Conservation (phyloP, 208 protist species). For the Acanthamoeba divionensis region DNA sequence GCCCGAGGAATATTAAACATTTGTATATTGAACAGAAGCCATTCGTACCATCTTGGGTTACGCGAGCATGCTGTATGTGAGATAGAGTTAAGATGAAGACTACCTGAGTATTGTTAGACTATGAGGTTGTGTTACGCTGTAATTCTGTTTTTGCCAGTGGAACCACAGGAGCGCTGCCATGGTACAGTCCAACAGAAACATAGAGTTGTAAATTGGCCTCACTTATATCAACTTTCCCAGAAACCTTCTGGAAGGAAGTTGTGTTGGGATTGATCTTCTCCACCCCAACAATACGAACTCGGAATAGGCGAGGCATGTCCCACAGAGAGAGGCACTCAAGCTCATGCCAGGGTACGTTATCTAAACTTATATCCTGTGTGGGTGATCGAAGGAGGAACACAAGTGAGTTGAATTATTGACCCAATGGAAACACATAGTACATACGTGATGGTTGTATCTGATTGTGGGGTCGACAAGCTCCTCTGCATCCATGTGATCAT, state of each 20-base stretch:
- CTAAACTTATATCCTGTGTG: neutral
- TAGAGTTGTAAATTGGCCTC: neutral
- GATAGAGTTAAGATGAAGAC: neutral
- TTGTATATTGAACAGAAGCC: conserved; percentile 7
- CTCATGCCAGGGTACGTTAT: neutral
- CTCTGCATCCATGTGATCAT: conserved; percentile 32
- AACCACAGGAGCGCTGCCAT: neutral
- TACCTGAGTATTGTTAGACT: neutral
- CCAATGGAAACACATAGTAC: neutral
- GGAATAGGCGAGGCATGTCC: conserved; percentile 3
- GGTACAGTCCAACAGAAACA: neutral
- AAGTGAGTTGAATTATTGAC: neutral
- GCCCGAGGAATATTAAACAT: conserved; percentile 5
- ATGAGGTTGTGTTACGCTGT: neutral
- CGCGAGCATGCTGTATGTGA: neutral
- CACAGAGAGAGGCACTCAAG: conserved; percentile 12
- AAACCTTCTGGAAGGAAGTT: conserved; percentile 41
- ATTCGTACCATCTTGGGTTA: conserved; percentile 33
- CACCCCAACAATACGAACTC: conserved; percentile 12
- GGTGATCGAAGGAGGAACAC: neutral
- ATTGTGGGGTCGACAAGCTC: conserved; percentile 12
- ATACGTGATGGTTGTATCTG: conserved; percentile 1
- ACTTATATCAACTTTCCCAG: neutral
- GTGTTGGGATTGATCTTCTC: conserved; percentile 36
- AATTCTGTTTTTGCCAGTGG: neutral